Base-by-base conservation (phyloP, 257 asterid genomes). In the Henckelia pumila region DNA sequence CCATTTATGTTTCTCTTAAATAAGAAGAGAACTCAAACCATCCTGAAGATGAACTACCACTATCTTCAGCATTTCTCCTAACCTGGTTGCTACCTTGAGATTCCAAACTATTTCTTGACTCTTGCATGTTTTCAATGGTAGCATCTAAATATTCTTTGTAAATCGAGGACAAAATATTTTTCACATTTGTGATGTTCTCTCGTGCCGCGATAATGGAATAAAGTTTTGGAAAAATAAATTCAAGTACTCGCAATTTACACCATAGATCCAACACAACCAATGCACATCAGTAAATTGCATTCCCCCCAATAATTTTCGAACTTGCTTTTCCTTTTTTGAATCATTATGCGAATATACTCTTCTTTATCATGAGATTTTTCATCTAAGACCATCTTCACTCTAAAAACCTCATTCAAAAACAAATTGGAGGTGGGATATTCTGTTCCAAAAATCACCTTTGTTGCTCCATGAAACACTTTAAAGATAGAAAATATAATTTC, bases 391-490 rank as follows among this genome's bases (percentile, higher is more conserved):
- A 14, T 3, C 21, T 69, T 75, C 26, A 75, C 66, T n/a, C 59
- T 62, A 3, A 13, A 20, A 6, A 75, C 47, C 25, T 61, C 61
- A 6, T 26, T 17, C n/a, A 75, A 56, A 56, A 69, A 63, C 1
- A 68, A 9, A 14, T 75, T 75, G 5, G 79, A 69, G 1, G 68
- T 75, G 0, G 79, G 79, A 62, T 68, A 69, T 8, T 75, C 66
- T 50, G 25, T 67, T 4, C 66, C 52, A 5, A 70, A 67, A 9
- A 68, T 40, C 0, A 67, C 25, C 1, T 72, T 40, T 8, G 66
- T 71, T 3, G 59, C 23, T 7, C 21, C 52, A 9, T 22, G 52
- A 5, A 71, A 71, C 1, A 22, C 16, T 33, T 63, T 26, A 2
- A 71, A 37, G 2, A 63, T 2, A 11, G 22, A 13, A n/a, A 9